These are phyloP conservation scores for Termitomyces sp. DNA, from an alignment of 768 basidiomycete species.

Conservation along the genomic window DNA sequence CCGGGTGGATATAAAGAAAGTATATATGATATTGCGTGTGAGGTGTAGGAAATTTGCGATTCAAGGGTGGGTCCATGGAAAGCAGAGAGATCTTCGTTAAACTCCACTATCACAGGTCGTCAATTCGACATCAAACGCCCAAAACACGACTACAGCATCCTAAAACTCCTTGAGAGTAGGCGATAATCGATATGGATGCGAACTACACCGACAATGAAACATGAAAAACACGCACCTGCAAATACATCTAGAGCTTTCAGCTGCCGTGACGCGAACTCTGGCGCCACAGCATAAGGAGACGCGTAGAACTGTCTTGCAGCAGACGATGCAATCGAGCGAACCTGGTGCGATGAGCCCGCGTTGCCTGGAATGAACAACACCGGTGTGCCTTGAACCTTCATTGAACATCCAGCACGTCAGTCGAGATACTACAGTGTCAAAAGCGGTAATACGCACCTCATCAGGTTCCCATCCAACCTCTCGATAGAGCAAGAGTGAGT, in stretches of 20 bases:
- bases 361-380: conserved; percentile 97
- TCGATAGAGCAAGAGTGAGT: conserved; percentile 87
- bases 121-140: not conserved
- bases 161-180: not conserved
- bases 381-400: conserved; percentile 50
- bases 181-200: not conserved
- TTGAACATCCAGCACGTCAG: not conserved
- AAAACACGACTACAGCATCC: not conserved
- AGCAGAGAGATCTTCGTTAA: conserved; percentile 96
- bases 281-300: conserved; percentile 49
- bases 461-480: conserved; percentile 79
- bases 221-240: conserved; percentile 48
- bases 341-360: conserved; percentile 91
- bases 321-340: conserved; percentile 91
- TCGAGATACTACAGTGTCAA: not conserved
- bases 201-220: not conserved
- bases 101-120: conserved; percentile 59
- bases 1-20: conserved; percentile 65
- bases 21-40: conserved; percentile 69
- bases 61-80: conserved; percentile 88
- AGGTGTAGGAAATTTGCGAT: conserved; percentile 73
- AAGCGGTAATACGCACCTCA: conserved; percentile 37
- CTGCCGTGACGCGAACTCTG: conserved; percentile 42
- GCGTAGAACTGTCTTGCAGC: conserved; percentile 76
- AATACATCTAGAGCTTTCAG: conserved; percentile 77